These are phyloP conservation scores for Chrysoporthe deuterocubensis DNA, from an alignment of 2,329 filamentous ascomycete species.

Conservation along the genomic window DNA sequence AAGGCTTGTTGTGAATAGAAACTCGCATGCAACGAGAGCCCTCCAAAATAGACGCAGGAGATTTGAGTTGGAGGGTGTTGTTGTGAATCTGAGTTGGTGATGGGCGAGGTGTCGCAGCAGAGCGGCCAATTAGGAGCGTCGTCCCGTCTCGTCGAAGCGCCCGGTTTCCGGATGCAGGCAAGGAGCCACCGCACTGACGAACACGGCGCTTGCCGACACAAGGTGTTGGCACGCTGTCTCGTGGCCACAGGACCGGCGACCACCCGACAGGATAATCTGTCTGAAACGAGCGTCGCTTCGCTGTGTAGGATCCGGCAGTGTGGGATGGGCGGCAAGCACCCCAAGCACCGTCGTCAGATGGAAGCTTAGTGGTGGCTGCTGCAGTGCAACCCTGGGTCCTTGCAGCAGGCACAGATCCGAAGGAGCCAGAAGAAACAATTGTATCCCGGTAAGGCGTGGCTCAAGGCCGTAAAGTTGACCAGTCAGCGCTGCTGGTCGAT, in stretches of 20 bases:
- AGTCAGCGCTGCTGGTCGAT: slow-evolving; percentile 17
- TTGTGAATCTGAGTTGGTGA: slow-evolving; percentile 12
- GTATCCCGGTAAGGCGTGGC: slow-evolving; percentile 5
- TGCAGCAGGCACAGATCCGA: slow-evolving; percentile 8
- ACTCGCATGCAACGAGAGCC: neutral
- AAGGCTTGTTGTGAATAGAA: slow-evolving; percentile 11
- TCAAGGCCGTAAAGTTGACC: slow-evolving; percentile 9
- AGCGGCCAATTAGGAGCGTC: slow-evolving; percentile 27
- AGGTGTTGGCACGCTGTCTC: slow-evolving; percentile 22
- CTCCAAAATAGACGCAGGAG: slow-evolving; percentile 24
- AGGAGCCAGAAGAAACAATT: neutral
- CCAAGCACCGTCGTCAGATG: slow-evolving; percentile 4
- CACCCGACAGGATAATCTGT: slow-evolving; percentile 12
- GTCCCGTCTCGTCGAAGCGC: slow-evolving; percentile 23
- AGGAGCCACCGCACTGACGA: slow-evolving; percentile 6
- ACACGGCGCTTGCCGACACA: slow-evolving; percentile 29
- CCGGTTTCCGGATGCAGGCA: slow-evolving; percentile 18
- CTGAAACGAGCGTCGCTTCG: slow-evolving; percentile 25
- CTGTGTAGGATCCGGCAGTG: slow-evolving; percentile 17
- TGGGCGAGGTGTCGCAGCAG: neutral
- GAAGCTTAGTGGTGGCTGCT: slow-evolving; percentile 4
- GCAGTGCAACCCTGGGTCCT: slow-evolving; percentile 19
- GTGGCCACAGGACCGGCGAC: slow-evolving; percentile 19
- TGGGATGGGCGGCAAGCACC: neutral
- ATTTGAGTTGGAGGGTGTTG: slow-evolving; percentile 7